Evolutionary conservation across 2,329 filamentous ascomycete genomes (phyloP).

Genomic region (Metarhizium album): DNA sequence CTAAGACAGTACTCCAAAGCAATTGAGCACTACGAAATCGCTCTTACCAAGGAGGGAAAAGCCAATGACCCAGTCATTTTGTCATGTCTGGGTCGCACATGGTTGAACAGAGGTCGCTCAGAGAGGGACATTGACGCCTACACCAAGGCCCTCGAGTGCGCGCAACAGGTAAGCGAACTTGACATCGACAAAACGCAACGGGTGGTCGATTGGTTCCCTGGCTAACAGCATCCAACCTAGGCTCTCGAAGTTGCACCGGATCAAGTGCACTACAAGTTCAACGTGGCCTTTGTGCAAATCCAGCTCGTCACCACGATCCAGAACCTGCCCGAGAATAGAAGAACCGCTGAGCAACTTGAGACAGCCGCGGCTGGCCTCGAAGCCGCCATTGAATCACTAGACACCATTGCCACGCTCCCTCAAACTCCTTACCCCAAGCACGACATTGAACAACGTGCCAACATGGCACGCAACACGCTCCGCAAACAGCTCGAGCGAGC

Average conservation of each 20-base stretch:
- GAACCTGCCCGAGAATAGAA: slow-evolving; percentile 61
- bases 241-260: slow-evolving; percentile 71
- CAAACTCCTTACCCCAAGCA: slow-evolving; percentile 78
- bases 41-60: slow-evolving; percentile 67
- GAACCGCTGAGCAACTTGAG: slow-evolving; percentile 70
- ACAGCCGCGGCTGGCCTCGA: slow-evolving; percentile 72
- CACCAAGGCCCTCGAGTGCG: slow-evolving; percentile 46
- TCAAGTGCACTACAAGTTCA: slow-evolving; percentile 89
- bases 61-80: slow-evolving; percentile 65
- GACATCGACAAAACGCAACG: background rate
- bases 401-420: slow-evolving; percentile 51
- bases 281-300: slow-evolving; percentile 94
- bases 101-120: slow-evolving; percentile 66
- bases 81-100: slow-evolving; percentile 78
- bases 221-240: slow-evolving; percentile 22
- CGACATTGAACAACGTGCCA: slow-evolving; percentile 88
- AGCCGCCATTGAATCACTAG: slow-evolving; percentile 65
- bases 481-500: slow-evolving; percentile 82
- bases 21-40: slow-evolving; percentile 88
- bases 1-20: slow-evolving; percentile 82
- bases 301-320: slow-evolving; percentile 80
- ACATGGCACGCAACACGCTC: slow-evolving; percentile 94
- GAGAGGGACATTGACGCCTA: slow-evolving; percentile 49
- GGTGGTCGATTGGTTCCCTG: background rate
- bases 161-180: slow-evolving; percentile 43